Conservation (phyloP, 2,329 filamentous ascomycete species). For the Amauroascus niger region DNA sequence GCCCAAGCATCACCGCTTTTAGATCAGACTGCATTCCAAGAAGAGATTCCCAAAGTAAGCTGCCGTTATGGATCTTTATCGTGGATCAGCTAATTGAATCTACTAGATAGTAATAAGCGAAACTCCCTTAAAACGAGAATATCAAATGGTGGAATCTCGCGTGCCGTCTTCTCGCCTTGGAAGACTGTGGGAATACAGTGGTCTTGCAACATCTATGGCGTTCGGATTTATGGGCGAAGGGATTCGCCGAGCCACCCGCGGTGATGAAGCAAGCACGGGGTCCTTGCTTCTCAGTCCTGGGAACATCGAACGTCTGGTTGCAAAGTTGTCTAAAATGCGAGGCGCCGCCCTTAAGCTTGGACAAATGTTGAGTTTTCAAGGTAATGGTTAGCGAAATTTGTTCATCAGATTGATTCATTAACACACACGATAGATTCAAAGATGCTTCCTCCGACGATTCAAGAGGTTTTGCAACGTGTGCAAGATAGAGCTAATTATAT, state of each 20-base stretch:
- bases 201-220: constrained; percentile 88
- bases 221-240: constrained; percentile 82
- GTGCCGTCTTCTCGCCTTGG: constrained; percentile 82
- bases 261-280: constrained; percentile 45
- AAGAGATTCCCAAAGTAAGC: neutral
- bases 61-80: neutral
- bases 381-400: constrained; percentile 24
- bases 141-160: constrained; percentile 74
- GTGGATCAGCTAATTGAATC: constrained; percentile 14
- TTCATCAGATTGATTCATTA: constrained; percentile 1
- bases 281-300: constrained; percentile 78
- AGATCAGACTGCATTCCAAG: neutral
- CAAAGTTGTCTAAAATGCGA: constrained; percentile 90
- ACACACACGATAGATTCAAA: constrained; percentile 57
- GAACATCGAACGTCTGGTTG: constrained; percentile 88
- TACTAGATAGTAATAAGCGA: constrained; percentile 23
- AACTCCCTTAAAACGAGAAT: constrained; percentile 26
- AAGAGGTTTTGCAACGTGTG: constrained; percentile 82
- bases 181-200: constrained; percentile 87
- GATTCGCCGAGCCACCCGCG: constrained; percentile 67
- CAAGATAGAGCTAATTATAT: constrained; percentile 98
- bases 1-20: neutral
- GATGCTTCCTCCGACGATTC: constrained; percentile 78
- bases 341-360: constrained; percentile 94
- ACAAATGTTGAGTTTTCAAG: constrained; percentile 96